Base-by-base conservation (phyloP, 2,329 filamentous ascomycete genomes). In the Penicillium aurantiogriseum region DNA sequence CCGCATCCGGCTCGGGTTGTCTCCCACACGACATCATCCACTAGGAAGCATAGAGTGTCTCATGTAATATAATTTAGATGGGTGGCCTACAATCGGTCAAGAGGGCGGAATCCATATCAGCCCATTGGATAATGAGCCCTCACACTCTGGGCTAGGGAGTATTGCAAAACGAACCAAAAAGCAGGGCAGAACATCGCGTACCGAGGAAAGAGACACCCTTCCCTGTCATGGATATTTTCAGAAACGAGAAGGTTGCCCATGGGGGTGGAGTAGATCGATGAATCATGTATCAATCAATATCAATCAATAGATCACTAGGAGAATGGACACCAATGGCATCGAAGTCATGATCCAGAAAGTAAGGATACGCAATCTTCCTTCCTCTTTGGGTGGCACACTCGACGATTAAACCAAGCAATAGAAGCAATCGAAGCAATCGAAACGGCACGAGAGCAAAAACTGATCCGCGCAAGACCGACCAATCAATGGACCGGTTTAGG, bases 261-360 rank as follows among this genome's bases (percentile, higher is more conserved):
- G 25, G 25, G 35, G 7, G 48, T 52, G 49, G 50, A 44, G 49
- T 49, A 55, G 31, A 40, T 40, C 39, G 42, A 13, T 51, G 48
- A 31, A 40, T 40, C n/a, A 51, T 51, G 25, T 9, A 29, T 15
- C 19, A 35, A 31, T 33, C 23, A 29, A 57, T 58, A 23, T 23
- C 23, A 23, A 23, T 23, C 23, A 23, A 23, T 23, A 56, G 60
- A 46, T 42, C 60, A 57, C 49, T 36, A 11, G 58, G 54, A 51
- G 49, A 54, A 56, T 51, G 10, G 13, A 60, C 29, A 35, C 56
- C 57, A 58, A 53, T 63, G 17, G 35, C 10, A 46, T 44, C 10
- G 13, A 53, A 39, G 5, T 35, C 5, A n/a, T 10, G 11, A 43
- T 21, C n/a, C 4, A 19, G 8, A 25, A 8, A 25, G 19, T 15